These are phyloP conservation scores for Apiospora koreana DNA, from an alignment of 2,329 filamentous ascomycete species.

Conservation along the genomic window DNA sequence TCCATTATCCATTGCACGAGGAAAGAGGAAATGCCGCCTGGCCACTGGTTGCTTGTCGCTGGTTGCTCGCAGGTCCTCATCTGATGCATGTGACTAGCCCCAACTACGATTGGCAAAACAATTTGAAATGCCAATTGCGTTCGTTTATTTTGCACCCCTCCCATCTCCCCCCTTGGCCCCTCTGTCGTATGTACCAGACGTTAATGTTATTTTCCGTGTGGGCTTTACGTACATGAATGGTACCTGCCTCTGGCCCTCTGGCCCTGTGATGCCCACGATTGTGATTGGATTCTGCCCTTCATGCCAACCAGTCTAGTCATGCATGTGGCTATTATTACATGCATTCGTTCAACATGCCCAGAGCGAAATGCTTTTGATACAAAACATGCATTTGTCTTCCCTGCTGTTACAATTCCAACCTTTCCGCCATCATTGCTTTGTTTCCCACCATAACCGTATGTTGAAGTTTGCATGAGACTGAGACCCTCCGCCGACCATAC, in stretches of 20 bases:
- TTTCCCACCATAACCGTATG: background rate
- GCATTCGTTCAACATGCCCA: slow-evolving; percentile 4
- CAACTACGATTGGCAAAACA: background rate
- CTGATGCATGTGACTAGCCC: slow-evolving; percentile 3
- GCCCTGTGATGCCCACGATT: background rate
- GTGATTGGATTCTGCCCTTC: slow-evolving; percentile 5
- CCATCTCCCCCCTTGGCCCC: background rate
- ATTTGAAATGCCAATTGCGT: background rate
- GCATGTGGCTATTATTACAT: slow-evolving; percentile 7
- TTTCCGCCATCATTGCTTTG: background rate
- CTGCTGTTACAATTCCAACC: slow-evolving; percentile 5
- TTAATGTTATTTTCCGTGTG: slow-evolving; percentile 3
- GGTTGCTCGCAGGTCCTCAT: background rate
- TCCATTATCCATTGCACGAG: too few relatives aligned
- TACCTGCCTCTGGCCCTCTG: background rate
- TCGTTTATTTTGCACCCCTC: background rate
- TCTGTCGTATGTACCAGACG: background rate
- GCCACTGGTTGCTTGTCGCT: background rate
- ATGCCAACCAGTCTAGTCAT: slow-evolving; percentile 5
- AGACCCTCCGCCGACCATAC: background rate
- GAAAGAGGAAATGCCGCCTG: too few relatives aligned
- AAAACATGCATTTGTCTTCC: slow-evolving; percentile 9
- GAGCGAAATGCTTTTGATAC: background rate
- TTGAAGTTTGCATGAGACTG: slow-evolving; percentile 2
- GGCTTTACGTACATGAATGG: slow-evolving; percentile 4